Evolutionary conservation across 257 asterid genomes (phyloP).

Genomic region (Knoxia roxburghii): DNA sequence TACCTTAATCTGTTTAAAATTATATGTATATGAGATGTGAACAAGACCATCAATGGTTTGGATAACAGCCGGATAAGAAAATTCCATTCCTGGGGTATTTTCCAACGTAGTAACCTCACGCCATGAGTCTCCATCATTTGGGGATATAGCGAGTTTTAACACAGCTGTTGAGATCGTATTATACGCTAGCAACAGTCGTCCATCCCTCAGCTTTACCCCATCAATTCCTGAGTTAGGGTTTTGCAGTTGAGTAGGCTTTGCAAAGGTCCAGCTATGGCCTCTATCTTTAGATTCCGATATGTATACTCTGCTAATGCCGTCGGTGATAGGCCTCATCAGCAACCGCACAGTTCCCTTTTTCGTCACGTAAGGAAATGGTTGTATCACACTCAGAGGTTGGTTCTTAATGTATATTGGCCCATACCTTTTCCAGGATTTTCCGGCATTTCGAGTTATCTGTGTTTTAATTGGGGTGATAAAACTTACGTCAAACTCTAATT

Average conservation of each 20-base stretch:
- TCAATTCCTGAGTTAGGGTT: slow-evolving; percentile 98
- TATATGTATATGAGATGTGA: slow-evolving; percentile 85
- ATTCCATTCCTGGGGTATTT: slow-evolving; percentile 67
- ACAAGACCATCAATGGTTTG: slow-evolving; percentile 70
- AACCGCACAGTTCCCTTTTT: slow-evolving; percentile 63
- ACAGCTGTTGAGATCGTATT: slow-evolving; percentile 77
- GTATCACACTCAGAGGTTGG: slow-evolving; percentile 68
- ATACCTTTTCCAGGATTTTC: slow-evolving; percentile 74
- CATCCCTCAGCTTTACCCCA: slow-evolving; percentile 82
- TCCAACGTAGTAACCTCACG: slow-evolving; percentile 64
- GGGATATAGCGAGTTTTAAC: slow-evolving; percentile 70
- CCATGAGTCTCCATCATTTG: slow-evolving; percentile 89
- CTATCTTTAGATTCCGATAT: slow-evolving; percentile 83
- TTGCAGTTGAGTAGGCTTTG: slow-evolving; percentile 66
- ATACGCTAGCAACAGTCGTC: slow-evolving; percentile 70
- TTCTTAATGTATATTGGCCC: slow-evolving; percentile 75
- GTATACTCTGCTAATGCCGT: slow-evolving; percentile 62
- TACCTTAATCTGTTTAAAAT: slow-evolving; percentile 89
- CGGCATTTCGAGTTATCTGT: slow-evolving; percentile 76
- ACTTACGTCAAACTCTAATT: slow-evolving; percentile 1
- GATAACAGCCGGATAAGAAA: slow-evolving; percentile 95
- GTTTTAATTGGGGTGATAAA: slow-evolving; percentile 14
- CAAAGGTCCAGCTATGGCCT: slow-evolving; percentile 85
- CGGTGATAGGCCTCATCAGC: slow-evolving; percentile 65
- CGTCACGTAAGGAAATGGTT: slow-evolving; percentile 87